Conservation (phyloP, 805 yeast species). For the Hanseniaspora vineae region DNA sequence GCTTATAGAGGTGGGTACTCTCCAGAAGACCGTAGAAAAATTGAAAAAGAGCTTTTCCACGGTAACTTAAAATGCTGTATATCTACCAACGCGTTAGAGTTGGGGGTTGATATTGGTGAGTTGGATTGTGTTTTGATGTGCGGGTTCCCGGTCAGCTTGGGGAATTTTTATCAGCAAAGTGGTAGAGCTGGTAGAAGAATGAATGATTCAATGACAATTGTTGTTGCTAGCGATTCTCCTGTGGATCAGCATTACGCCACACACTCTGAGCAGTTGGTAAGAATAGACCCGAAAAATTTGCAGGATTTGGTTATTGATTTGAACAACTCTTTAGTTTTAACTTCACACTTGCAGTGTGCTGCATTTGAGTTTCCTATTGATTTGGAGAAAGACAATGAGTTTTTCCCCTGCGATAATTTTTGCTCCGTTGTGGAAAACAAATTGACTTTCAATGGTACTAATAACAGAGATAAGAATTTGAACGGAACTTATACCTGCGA, state of each 20-base stretch:
- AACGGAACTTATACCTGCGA: constrained; percentile 33
- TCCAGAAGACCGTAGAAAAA: constrained; percentile 69
- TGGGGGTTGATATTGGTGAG: constrained; percentile 91
- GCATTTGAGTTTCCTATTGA: constrained; percentile 71
- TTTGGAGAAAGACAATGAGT: constrained; percentile 37
- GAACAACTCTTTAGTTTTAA: constrained; percentile 49
- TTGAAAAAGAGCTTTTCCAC: constrained; percentile 81
- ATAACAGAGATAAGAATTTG: constrained; percentile 18
- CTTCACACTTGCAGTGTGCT: constrained; percentile 88
- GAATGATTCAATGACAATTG: constrained; percentile 71
- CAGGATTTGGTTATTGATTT: constrained; percentile 50
- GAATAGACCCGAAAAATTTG: constrained; percentile 37
- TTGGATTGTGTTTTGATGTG: constrained; percentile 85
- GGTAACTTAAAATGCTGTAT: constrained; percentile 78
- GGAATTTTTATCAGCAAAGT: constrained; percentile 87
- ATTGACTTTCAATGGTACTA: constrained; percentile 27
- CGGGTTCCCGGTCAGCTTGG: constrained; percentile 82
- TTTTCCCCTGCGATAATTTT: constrained; percentile 29
- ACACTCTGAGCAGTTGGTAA: constrained; percentile 26
- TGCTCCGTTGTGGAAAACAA: constrained; percentile 20
- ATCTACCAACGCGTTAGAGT: constrained; percentile 89
- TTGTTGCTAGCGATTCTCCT: constrained; percentile 73
- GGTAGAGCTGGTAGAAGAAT: constrained; percentile 94
- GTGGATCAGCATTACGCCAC: constrained; percentile 74
- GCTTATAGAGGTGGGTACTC: constrained; percentile 94